Conservation (phyloP, 208 protist genomes). For the Trypanosoma avium region DNA sequence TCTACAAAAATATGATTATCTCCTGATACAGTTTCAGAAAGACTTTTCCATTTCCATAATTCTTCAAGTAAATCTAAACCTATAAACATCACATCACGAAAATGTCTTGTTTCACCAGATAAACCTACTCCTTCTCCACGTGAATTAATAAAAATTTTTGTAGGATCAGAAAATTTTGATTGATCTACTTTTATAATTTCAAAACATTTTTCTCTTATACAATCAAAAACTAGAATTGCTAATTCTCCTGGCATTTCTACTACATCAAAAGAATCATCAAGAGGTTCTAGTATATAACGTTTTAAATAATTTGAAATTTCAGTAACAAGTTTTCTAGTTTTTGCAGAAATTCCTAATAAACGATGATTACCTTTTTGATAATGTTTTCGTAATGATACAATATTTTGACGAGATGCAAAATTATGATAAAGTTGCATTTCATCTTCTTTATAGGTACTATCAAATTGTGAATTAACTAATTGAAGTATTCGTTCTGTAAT, state of each 20-base stretch:
- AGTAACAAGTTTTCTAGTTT: slow-evolving; percentile 32
- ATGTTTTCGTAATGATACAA: slow-evolving; percentile 48
- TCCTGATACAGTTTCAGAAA: slow-evolving; percentile 50
- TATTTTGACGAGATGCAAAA: slow-evolving; percentile 17
- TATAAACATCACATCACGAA: slow-evolving; percentile 79
- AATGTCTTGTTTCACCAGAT: slow-evolving; percentile 45
- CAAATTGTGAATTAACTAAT: slow-evolving; percentile 51
- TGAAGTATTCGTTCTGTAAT: slow-evolving; percentile 41
- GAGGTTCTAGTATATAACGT: slow-evolving; percentile 51
- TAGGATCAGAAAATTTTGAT: slow-evolving; percentile 44
- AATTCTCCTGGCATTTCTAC: slow-evolving; percentile 66
- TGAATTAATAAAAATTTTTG: slow-evolving; percentile 64
- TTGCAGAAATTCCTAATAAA: slow-evolving; percentile 53
- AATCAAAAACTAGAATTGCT: slow-evolving; percentile 49
- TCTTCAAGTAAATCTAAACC: slow-evolving; percentile 76
- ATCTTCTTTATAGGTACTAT: slow-evolving; percentile 59
- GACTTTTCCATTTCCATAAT: slow-evolving; percentile 76
- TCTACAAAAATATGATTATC: slow-evolving; percentile 70
- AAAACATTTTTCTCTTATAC: slow-evolving; percentile 51
- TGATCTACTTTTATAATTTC: slow-evolving; percentile 52
- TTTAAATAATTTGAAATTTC: slow-evolving; percentile 62
- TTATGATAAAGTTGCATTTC: slow-evolving; percentile 35
- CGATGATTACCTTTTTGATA: slow-evolving; percentile 79
- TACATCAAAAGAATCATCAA: slow-evolving; percentile 80
- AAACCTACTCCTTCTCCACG: slow-evolving; percentile 66